These are phyloP conservation scores for Colletotrichum sp. DNA, from an alignment of 2,329 filamentous ascomycete genomes.

Conservation along the genomic window DNA sequence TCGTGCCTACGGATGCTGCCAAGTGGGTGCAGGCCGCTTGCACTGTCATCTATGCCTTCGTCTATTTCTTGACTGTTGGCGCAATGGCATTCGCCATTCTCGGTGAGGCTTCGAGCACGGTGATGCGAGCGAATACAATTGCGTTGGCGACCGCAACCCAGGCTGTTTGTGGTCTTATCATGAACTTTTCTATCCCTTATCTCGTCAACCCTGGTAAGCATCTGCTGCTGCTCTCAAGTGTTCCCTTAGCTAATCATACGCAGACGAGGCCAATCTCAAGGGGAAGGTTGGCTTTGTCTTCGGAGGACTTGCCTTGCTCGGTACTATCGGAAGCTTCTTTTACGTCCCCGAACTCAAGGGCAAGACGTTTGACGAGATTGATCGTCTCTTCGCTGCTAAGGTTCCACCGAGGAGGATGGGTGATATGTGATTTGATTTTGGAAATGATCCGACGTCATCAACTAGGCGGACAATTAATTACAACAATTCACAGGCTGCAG, in stretches of 20 bases:
- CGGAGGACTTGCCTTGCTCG: slow-evolving; percentile 18
- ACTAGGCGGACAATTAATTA: too few relatives aligned
- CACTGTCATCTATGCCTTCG: slow-evolving; percentile 45
- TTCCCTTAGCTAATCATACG: background rate
- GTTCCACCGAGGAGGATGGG: background rate
- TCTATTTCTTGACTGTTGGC: slow-evolving; percentile 40
- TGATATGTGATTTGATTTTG: too few relatives aligned
- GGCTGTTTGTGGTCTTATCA: slow-evolving; percentile 38
- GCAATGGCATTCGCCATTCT: slow-evolving; percentile 51
- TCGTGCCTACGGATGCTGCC: slow-evolving; percentile 41
- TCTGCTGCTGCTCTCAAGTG: rapidly evolving
- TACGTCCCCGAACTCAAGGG: slow-evolving; percentile 27
- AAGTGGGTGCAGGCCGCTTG: slow-evolving; percentile 54
- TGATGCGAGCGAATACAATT: slow-evolving; percentile 48
- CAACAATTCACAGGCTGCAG: too few relatives aligned
- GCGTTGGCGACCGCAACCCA: slow-evolving; percentile 47
- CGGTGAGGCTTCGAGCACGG: slow-evolving; percentile 53
- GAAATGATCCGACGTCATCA: too few relatives aligned
- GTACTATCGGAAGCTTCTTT: slow-evolving; percentile 24
- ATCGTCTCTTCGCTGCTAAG: slow-evolving; percentile 32
- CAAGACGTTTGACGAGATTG: slow-evolving; percentile 26
- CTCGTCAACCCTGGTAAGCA: slow-evolving; percentile 23
- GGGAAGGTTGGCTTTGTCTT: slow-evolving; percentile 34
- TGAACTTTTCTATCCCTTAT: slow-evolving; percentile 30
- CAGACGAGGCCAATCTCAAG: slow-evolving; percentile 31